phyloP scores from a whole-genome alignment of 2,329 filamentous ascomycete species.

The Xylariaceae sp. region DNA sequence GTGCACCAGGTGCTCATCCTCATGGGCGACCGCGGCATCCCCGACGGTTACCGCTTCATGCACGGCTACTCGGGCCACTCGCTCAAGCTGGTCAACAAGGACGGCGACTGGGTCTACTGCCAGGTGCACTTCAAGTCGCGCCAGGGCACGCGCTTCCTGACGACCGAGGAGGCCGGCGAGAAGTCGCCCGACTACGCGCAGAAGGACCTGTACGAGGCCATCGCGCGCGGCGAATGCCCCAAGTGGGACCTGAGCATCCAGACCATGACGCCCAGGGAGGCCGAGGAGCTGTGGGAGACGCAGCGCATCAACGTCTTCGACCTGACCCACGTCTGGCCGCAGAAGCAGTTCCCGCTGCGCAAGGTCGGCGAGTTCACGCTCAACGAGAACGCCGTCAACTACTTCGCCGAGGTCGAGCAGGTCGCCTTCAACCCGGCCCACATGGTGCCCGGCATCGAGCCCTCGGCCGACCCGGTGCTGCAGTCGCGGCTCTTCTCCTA shows the following conservation, averaged over 20 bases:
- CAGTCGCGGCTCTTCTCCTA: slow-evolving; percentile 66
- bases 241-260: slow-evolving; percentile 60
- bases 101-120: slow-evolving; percentile 59
- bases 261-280: slow-evolving; percentile 42
- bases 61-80: slow-evolving; percentile 62
- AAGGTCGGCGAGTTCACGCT: slow-evolving; percentile 56
- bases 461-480: slow-evolving; percentile 62
- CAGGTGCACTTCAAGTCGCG: slow-evolving; percentile 58
- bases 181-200: slow-evolving; percentile 56
- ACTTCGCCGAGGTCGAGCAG: slow-evolving; percentile 65
- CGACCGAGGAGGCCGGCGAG: slow-evolving; percentile 47
- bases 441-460: slow-evolving; percentile 59
- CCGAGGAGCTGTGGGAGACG: slow-evolving; percentile 46
- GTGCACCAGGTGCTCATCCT: slow-evolving; percentile 59
- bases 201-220: slow-evolving; percentile 57
- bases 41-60: slow-evolving; percentile 58
- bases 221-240: slow-evolving; percentile 52
- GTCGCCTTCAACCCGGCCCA: slow-evolving; percentile 62
- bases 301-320: slow-evolving; percentile 60
- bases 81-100: slow-evolving; percentile 58
- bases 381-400: slow-evolving; percentile 58
- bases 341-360: slow-evolving; percentile 52
- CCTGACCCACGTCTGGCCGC: slow-evolving; percentile 63
- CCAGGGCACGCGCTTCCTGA: slow-evolving; percentile 54
- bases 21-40: slow-evolving; percentile 59